A percentile compares a stretch with the other conserved stretches of the same genome.
Evolutionary conservation across 257 asterid species (phyloP).

Genomic region (Nicotiana tabacum): DNA sequence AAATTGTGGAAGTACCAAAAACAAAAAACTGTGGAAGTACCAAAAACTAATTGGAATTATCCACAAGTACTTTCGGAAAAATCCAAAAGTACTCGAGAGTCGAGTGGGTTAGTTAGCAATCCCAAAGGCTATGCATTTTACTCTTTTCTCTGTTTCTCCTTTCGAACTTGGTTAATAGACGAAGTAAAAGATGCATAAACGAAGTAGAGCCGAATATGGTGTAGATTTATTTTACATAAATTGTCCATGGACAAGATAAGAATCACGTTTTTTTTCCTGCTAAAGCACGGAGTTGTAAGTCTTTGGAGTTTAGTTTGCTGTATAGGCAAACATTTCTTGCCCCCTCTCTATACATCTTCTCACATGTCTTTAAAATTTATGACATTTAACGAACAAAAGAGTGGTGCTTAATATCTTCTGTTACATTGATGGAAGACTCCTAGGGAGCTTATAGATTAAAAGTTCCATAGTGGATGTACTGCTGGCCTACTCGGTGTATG

Average conservation of each 20-base stretch:
- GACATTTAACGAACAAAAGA: background rate
- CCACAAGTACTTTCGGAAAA: no score
- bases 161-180: background rate
- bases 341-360: background rate
- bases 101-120: background rate
- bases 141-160: background rate
- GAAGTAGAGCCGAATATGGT: background rate
- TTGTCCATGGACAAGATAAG: background rate
- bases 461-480: background rate
- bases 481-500: background rate
- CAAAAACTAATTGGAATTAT: no score
- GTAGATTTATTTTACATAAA: background rate
- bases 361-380: background rate
- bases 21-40: no score
- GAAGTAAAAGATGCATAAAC: background rate
- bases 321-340: background rate
- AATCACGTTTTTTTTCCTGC: background rate
- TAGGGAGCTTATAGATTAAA: background rate
- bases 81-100: background rate
- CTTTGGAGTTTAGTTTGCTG: background rate
- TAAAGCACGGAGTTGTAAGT: background rate
- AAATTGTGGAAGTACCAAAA: no score
- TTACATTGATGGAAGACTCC: background rate
- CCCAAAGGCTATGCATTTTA: background rate
- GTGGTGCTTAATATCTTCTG: background rate